phyloP scores from a whole-genome alignment of 176 grass and related monocot genomes.

The Musa acuminata region DNA sequence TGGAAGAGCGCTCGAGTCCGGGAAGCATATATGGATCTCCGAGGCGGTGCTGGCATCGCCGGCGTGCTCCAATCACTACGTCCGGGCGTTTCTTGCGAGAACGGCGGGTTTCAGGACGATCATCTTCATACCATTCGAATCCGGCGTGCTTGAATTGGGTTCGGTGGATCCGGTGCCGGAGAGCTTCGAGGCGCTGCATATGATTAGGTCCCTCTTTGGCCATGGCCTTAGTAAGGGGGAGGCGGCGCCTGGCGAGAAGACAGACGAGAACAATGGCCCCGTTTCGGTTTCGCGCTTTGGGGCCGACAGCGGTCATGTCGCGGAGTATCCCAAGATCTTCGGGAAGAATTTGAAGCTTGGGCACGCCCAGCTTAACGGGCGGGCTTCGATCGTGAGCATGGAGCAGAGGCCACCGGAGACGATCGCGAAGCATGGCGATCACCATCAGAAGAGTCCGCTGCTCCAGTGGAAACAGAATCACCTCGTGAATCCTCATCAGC shows the following conservation, averaged over 20 bases:
- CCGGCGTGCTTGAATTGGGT: constrained; percentile 14
- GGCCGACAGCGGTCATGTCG: not conserved
- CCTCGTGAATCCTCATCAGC: not conserved
- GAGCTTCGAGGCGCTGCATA: constrained; percentile 15
- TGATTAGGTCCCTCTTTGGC: not conserved
- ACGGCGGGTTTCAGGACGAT: constrained; percentile 9
- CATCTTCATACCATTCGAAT: constrained; percentile 2
- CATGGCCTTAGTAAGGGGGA: not conserved
- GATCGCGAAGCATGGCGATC: not conserved
- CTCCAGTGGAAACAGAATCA: constrained; percentile 5
- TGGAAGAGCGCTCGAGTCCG: constrained; percentile 4
- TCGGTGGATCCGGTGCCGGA: constrained; percentile 7
- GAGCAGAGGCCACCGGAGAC: not conserved
- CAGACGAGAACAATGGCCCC: not conserved
- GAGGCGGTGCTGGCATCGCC: not conserved
- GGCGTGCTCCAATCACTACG: constrained; percentile 5
- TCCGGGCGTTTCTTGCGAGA: constrained; percentile 12
- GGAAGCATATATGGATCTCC: constrained; percentile 9
- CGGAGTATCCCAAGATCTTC: constrained; percentile 11
- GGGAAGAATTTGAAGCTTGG: constrained; percentile 7
- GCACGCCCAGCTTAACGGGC: not conserved
- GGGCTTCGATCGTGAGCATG: not conserved
- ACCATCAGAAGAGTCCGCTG: not conserved
- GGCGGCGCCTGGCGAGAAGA: not conserved
- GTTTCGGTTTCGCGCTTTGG: not conserved